Conservation (phyloP, 805 yeast genomes). For the Jamesozyma lodderae region DNA sequence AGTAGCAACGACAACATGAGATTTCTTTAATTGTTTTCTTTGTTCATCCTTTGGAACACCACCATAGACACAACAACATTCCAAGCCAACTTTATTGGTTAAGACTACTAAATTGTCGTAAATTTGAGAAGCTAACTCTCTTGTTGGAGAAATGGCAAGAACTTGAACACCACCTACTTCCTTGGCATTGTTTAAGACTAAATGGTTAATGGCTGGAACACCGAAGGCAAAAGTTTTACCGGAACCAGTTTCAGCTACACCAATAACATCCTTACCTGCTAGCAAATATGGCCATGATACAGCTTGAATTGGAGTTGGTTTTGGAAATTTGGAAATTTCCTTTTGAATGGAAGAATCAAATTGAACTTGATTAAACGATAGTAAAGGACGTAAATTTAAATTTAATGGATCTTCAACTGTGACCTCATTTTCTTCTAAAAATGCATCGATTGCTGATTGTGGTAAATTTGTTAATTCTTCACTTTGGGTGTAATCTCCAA, state of each 20-base stretch:
- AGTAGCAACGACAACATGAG: constrained; percentile 86
- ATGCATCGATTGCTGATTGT: constrained; percentile 50
- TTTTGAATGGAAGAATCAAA: constrained; percentile 47
- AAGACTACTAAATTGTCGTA: constrained; percentile 68
- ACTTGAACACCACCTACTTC: constrained; percentile 49
- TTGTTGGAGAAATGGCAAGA: constrained; percentile 86
- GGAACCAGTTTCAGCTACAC: constrained; percentile 97
- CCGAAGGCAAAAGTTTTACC: constrained; percentile 98
- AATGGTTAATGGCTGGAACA: constrained; percentile 84
- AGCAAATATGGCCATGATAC: constrained; percentile 89
- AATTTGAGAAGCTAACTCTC: constrained; percentile 94
- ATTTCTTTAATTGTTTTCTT: constrained; percentile 52
- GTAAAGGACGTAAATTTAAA: constrained; percentile 52
- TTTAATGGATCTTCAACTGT: constrained; percentile 60
- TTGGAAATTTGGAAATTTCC: constrained; percentile 64
- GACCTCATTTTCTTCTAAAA: constrained; percentile 64
- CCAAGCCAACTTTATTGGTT: constrained; percentile 50
- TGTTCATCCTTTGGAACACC: constrained; percentile 97
- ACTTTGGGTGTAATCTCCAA: constrained; percentile 32
- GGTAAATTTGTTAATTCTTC: constrained; percentile 35
- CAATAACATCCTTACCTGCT: constrained; percentile 75
- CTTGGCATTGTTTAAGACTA: constrained; percentile 31
- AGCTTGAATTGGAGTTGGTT: constrained; percentile 94
- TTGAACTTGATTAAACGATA: constrained; percentile 55
- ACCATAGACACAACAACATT: constrained; percentile 85